phyloP scores from a whole-genome alignment of 2,329 filamentous ascomycete genomes.

The Talaromyces amestolkiae region DNA sequence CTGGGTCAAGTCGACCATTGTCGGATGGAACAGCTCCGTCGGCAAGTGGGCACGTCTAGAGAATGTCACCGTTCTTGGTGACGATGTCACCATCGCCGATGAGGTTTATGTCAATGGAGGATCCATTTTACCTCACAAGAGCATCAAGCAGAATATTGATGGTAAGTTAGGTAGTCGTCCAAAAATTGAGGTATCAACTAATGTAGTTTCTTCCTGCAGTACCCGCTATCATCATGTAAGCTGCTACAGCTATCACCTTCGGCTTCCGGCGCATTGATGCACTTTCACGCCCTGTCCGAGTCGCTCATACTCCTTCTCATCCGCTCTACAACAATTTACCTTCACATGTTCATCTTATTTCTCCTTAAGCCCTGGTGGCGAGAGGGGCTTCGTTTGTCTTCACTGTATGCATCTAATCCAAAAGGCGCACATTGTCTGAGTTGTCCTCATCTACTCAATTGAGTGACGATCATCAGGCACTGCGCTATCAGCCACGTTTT shows the following conservation, averaged over 20 bases:
- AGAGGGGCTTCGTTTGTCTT: conserved; percentile 9
- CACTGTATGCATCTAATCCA: conserved; percentile 13
- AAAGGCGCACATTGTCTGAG: conserved; percentile 1
- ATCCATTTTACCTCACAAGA: conserved; percentile 94
- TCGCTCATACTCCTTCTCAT: neutral
- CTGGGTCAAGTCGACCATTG: conserved; percentile 98
- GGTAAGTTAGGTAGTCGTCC: conserved; percentile 41
- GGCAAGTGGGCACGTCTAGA: conserved; percentile 94
- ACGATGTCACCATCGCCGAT: conserved; percentile 96
- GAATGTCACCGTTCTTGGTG: conserved; percentile 96
- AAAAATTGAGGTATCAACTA: neutral
- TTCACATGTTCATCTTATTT: conserved; percentile 3
- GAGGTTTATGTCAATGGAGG: conserved; percentile 98
- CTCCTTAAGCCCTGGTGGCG: conserved; percentile 20
- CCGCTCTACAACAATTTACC: conserved; percentile 9
- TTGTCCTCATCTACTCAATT: neutral
- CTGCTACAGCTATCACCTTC: conserved; percentile 1
- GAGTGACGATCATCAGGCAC: neutral
- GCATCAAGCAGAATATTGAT: conserved; percentile 97
- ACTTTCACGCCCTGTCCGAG: neutral
- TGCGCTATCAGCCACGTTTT: neutral
- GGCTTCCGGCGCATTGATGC: conserved; percentile 12
- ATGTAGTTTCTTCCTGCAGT: conserved; percentile 30
- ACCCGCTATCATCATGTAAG: conserved; percentile 51
- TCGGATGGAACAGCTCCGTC: conserved; percentile 96